phyloP scores from a whole-genome alignment of 2,329 filamentous ascomycete species.

The Talaromyces atroroseus region DNA sequence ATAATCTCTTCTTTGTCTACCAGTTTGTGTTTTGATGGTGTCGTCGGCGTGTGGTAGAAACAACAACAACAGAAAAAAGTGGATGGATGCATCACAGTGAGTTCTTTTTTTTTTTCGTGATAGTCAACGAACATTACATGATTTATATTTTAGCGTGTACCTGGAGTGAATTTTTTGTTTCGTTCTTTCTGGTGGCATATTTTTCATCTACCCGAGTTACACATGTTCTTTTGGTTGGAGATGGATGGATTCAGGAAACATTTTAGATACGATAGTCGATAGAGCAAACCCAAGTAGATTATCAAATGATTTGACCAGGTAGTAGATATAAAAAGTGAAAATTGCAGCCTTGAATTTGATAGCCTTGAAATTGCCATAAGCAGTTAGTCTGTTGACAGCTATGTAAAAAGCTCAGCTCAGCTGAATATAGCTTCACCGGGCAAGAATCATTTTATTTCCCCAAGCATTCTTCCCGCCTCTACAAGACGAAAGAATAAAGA shows the following conservation, averaged over 20 bases:
- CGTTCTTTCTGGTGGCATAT: neutral
- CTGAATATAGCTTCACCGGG: no score
- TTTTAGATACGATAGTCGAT: no score
- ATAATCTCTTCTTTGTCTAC: slow-evolving; percentile 19
- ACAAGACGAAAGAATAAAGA: no score
- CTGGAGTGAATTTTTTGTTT: neutral
- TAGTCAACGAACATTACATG: neutral
- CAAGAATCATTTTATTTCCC: no score
- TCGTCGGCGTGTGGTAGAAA: neutral
- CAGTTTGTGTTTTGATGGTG: neutral
- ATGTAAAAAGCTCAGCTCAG: no score
- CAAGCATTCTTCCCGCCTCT: no score
- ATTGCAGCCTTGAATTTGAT: no score
- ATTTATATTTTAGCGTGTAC: neutral
- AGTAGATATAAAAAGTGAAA: no score
- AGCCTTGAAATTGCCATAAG: neutral
- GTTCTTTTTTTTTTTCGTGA: no score
- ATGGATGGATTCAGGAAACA: no score
- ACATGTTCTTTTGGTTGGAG: neutral
- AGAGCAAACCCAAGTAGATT: no score
- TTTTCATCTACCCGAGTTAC: neutral
- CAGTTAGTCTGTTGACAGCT: neutral
- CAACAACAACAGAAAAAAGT: neutral
- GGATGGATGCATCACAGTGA: neutral
- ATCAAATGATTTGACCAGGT: no score